Evolutionary conservation across 2,329 filamentous ascomycete genomes (phyloP).

Genomic region (Scytalidium sp.): DNA sequence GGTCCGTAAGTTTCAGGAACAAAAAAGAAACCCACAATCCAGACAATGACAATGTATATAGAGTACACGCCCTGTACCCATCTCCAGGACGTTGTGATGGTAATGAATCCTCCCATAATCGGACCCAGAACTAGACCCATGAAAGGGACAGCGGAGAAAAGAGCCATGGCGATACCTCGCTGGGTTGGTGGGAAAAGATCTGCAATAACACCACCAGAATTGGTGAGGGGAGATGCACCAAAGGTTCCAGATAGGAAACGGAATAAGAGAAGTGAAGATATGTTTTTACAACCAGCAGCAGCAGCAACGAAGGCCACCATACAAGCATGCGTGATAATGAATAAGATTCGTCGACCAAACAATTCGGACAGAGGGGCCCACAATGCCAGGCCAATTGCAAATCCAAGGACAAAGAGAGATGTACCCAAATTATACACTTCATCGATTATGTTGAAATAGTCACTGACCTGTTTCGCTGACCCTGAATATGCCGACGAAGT

Average conservation of each 20-base stretch:
- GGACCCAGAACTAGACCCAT: conserved; percentile 56
- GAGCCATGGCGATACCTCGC: conserved; percentile 56
- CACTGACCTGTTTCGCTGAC: conserved; percentile 31
- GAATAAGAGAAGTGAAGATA: conserved; percentile 59
- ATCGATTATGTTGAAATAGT: conserved; percentile 28
- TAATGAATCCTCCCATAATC: not conserved
- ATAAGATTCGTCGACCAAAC: conserved; percentile 59
- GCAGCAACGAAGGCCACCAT: conserved; percentile 62
- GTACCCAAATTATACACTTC: conserved; percentile 37
- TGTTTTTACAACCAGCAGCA: conserved; percentile 53
- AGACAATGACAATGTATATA: conserved; percentile 36
- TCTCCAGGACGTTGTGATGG: not conserved
- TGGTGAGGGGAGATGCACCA: conserved; percentile 58
- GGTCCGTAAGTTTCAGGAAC: conserved; percentile 10
- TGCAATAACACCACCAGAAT: conserved; percentile 57
- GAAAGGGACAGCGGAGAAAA: conserved; percentile 63
- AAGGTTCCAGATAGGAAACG: conserved; percentile 65
- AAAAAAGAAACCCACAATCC: conserved; percentile 40
- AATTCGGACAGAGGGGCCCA: conserved; percentile 45
- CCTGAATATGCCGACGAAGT: conserved; percentile 40
- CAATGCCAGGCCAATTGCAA: conserved; percentile 40
- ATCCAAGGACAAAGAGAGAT: conserved; percentile 42
- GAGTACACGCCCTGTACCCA: not conserved
- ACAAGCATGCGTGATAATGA: conserved; percentile 54
- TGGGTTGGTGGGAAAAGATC: conserved; percentile 52